Evolutionary conservation across 129 eudicot species (phyloP), one percentile per base, ranked within the genome.

Genomic region (Helichrysum umbraculigerum): DNA sequence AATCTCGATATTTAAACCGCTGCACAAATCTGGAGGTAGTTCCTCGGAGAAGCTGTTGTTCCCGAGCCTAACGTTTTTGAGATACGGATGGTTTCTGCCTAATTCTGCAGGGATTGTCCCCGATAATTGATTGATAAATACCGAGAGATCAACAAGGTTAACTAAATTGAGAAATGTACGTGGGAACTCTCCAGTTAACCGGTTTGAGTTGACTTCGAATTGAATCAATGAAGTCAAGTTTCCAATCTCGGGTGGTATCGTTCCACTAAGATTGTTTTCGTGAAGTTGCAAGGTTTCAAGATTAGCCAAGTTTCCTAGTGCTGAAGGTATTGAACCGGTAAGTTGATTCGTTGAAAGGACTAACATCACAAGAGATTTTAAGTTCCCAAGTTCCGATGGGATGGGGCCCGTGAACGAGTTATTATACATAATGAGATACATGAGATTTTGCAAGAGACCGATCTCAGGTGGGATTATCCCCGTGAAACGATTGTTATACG

Each of bases 1-100:
- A 21, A 59, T 50, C 22, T 74, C 54, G n/a, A 91, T 61, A 22
- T 60, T 56, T 12, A 84, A 87, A 25, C 91, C 86, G 33, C 73
- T 76, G 73, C 91, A 87, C 21, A 87, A 65, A 22, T 39, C 83
- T 21, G 74, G 32, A 77, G 88, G 91, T 29, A 87, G 57, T 59
- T 82, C 76, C 19, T 88, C 91, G 11, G 86, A 82, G 63, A 90
- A 93, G 73, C 88, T 92, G 81, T 92, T 92, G 82, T 82, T 76
- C 19, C 92, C 75, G 57, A 92, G 86, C 76, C 89, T 89, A 19
- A 89, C 96, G 74, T 82, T 87, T 70, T 78, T 30, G 51, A 92
- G 74, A 4, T 28, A 2, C 7, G 71, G 84, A 61, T 66, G 86
- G 73, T 82, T 85, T 67, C 82, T 85, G 6, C 96, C 96, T 64